Evolutionary conservation across 192 early-diverging fungal genomes (phyloP).

Genomic region (Linnemannia zychae): DNA sequence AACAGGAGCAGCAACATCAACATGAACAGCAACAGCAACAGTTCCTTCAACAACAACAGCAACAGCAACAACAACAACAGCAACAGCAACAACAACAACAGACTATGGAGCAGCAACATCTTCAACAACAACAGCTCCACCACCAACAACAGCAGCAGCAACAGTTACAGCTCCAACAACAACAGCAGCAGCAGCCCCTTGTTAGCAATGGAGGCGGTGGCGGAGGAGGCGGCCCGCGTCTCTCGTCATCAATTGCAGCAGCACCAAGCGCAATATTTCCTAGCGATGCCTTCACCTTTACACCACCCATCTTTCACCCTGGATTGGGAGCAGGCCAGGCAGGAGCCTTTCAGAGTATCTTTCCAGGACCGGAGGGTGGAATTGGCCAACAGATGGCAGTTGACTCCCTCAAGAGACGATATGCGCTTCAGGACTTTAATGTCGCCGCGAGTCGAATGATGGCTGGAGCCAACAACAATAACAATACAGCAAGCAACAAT

Average conservation of each 20-base stretch:
- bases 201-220: background rate
- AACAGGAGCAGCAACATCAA: conserved; percentile 13
- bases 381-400: conserved; percentile 53
- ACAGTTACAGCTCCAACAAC: conserved; percentile 20
- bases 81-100: conserved; percentile 29
- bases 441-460: conserved; percentile 33
- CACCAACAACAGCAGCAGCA: conserved; percentile 34
- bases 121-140: conserved; percentile 28
- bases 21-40: conserved; percentile 30
- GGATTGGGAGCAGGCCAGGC: conserved; percentile 29
- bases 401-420: conserved; percentile 45
- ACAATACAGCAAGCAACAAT: background rate
- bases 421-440: conserved; percentile 48
- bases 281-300: conserved; percentile 48
- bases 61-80: too few species aligned
- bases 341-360: conserved; percentile 26
- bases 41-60: conserved; percentile 22
- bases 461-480: conserved; percentile 16
- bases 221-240: background rate
- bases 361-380: conserved; percentile 48
- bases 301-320: conserved; percentile 47
- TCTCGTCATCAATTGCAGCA: conserved; percentile 11
- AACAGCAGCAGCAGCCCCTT: conserved; percentile 9
- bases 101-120: conserved; percentile 22
- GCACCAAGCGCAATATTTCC: conserved; percentile 32